These are phyloP conservation scores for Starmerella bombicola DNA, from an alignment of 805 yeast genomes.

Conservation along the genomic window DNA sequence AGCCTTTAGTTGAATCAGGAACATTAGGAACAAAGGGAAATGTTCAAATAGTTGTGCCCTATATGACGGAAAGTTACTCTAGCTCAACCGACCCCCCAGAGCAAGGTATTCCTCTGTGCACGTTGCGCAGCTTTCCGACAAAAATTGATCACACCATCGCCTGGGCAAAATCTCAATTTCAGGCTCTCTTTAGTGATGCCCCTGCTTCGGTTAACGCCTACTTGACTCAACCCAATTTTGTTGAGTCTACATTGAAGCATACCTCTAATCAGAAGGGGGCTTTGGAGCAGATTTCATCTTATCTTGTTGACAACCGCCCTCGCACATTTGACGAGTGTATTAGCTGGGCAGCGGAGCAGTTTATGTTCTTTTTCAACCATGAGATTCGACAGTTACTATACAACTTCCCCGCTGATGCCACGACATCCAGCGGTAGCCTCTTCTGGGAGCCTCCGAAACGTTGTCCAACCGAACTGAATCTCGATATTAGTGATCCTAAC, in stretches of 20 bases:
- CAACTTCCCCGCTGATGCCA: constrained; percentile 92
- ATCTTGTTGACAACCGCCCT: constrained; percentile 70
- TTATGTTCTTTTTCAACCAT: constrained; percentile 70
- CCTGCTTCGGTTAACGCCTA: constrained; percentile 89
- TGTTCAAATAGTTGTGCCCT: constrained; percentile 91
- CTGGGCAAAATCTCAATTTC: constrained; percentile 94
- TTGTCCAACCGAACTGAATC: constrained; percentile 76
- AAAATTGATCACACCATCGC: constrained; percentile 98
- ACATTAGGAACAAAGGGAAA: constrained; percentile 98
- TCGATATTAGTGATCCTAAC: constrained; percentile 61
- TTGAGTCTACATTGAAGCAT: constrained; percentile 82
- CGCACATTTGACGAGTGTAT: constrained; percentile 85
- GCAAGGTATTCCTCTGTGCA: constrained; percentile 92
- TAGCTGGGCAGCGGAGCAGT: constrained; percentile 85
- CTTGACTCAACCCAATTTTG: constrained; percentile 81
- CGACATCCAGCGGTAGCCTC: constrained; percentile 77
- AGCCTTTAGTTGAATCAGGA: constrained; percentile 89
- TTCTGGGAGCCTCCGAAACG: constrained; percentile 98
- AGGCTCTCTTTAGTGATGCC: constrained; percentile 79
- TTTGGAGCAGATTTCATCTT: constrained; percentile 58
- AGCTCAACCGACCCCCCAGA: constrained; percentile 98
- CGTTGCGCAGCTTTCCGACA: constrained; percentile 93
- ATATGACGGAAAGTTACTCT: constrained; percentile 87
- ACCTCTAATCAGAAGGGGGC: constrained; percentile 83
- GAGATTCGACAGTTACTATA: constrained; percentile 82